Base-by-base conservation (phyloP, 495 filamentous ascomycete species). In the Neurospora sp. region DNA sequence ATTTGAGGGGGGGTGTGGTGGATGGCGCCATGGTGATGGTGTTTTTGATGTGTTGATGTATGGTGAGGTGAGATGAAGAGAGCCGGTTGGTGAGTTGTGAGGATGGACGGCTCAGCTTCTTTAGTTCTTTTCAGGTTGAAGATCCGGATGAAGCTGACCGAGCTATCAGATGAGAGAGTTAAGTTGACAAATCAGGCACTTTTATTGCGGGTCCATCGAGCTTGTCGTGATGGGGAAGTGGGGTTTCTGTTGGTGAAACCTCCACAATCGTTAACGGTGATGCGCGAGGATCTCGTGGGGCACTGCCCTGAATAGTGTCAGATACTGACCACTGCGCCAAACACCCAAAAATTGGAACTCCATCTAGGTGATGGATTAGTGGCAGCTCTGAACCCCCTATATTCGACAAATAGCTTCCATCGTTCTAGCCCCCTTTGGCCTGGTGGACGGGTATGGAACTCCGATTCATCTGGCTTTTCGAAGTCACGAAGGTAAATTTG, bases 1-100 rank as follows among this genome's bases (percentile, higher is more conserved):
- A 71, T 42, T 77, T 73, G 53, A 85, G 79, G 16, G 73, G 76
- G 39, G 53, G 5, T 22, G 40, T 31, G 41, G 39, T 31, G 31
- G 31, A n/a, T 27, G 69, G 42, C 16, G 69, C 40, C 39, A 71
- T 71, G 38, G 69, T 71, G 39, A 22, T 71, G 38, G 11, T 20
- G 18, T 20, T n/a, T 39, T 39, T 70, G n/a, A 18, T 70, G 37
- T 69, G 14, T 1, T 37, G 27, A n/a, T 35, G 35, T 7, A 5
- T 35, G 68, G 27, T 12, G 69, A 42, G 27, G 39, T 39, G 69
- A 11, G 35, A 35, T 35, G 35, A 35, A 35, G 0, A 31, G 44
- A 20, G 41, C 48, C 42, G 46, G 35, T 53, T 27, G 1, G n/a
- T 31, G 22, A 31, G 35, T 53, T 73, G 42, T 48, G 46, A 48